Conservation (phyloP, 148 eudicot genomes). For the Rhododendron kiyosumense region DNA sequence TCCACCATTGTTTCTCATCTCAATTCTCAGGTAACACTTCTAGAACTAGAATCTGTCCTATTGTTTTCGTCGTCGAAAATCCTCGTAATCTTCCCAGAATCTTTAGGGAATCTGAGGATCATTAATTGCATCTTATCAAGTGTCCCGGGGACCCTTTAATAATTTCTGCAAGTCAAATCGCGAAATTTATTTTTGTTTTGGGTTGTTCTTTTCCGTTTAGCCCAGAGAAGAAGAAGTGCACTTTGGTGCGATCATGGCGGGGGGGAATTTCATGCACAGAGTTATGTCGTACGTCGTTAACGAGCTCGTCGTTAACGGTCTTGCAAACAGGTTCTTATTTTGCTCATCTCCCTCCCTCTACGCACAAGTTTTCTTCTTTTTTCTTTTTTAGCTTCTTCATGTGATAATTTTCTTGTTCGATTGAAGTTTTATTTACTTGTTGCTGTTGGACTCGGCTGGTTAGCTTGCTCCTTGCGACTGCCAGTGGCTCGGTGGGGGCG, state of each 20-base stretch:
- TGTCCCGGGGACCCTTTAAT: neutral
- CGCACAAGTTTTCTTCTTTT: neutral
- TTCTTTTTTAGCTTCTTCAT: neutral
- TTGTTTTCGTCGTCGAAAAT: no score
- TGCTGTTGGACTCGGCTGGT: no score
- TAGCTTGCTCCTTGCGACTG: no score
- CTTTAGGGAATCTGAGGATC: no score
- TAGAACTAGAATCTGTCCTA: neutral
- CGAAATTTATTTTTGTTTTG: neutral
- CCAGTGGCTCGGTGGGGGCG: no score
- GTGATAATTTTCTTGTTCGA: neutral
- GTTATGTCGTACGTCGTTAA: conserved; percentile 63
- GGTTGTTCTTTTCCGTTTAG: neutral
- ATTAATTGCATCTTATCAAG: no score
- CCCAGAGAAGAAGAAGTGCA: neutral
- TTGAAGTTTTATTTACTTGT: neutral
- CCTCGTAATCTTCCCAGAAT: no score
- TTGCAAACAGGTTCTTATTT: neutral
- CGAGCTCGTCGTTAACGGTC: conserved; percentile 50
- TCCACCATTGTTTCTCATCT: neutral
- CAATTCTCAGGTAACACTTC: neutral
- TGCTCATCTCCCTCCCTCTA: neutral
- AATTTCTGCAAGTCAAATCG: neutral
- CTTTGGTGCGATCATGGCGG: conserved; percentile 46
- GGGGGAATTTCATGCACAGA: conserved; percentile 59